A percentile compares a stretch with the other conserved stretches of the same genome.
Conservation (phyloP, 73 alveolate genomes). For the Paramecium biaurelia region DNA sequence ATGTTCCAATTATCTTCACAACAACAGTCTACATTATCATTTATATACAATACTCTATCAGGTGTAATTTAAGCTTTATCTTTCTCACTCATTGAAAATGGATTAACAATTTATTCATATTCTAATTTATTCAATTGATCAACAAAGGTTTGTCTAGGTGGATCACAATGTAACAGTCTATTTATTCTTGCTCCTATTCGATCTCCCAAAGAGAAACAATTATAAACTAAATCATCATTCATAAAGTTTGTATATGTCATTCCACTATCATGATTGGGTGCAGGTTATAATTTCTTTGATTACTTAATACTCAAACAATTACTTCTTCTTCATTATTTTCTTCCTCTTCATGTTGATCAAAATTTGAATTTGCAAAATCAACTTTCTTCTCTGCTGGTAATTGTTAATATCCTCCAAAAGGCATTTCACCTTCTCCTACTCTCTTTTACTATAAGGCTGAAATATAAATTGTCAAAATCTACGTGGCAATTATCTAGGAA, state of each 20-base stretch:
- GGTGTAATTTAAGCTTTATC: background rate
- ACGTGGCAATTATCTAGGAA: background rate
- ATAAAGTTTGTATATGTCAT: background rate
- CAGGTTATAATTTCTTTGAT: background rate
- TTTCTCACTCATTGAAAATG: background rate
- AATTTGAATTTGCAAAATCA: background rate
- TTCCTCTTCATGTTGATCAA: background rate
- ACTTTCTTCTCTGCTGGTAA: background rate
- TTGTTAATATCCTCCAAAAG: background rate
- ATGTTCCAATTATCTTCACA: constrained; percentile 74
- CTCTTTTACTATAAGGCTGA: background rate
- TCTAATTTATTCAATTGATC: background rate
- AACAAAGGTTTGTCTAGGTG: background rate
- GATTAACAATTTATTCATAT: background rate
- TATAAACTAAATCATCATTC: background rate
- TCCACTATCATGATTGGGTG: constrained; percentile 47
- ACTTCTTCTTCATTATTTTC: background rate
- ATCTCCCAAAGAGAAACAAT: background rate
- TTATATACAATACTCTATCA: background rate
- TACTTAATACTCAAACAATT: background rate
- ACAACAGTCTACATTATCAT: background rate
- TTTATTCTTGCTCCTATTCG: background rate
- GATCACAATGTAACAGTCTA: background rate
- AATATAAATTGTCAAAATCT: background rate
- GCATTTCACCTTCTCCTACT: background rate